Base-by-base conservation (phyloP, 305 asterid genomes). In the Fraxinus sp. region DNA sequence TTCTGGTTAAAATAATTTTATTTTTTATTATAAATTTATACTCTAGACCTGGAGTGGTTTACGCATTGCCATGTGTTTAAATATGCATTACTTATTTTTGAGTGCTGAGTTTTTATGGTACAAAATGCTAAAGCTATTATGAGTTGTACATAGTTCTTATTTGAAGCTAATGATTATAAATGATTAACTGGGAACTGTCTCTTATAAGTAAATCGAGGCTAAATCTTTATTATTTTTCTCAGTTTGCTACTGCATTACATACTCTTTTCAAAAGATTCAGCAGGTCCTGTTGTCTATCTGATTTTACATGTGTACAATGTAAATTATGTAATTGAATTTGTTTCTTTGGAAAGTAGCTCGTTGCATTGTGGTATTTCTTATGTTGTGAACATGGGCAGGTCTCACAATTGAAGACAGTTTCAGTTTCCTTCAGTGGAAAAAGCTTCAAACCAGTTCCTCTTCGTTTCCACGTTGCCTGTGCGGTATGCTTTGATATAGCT, bases 391-490 rank as follows among this genome's bases (percentile, higher is more conserved):
- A 79, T 82, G 77, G 35, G 81, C 92, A 94, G 98, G 87, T 86
- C 59, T 87, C 95, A 5, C 84, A 73, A 68, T 81, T 89, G 90
- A 90, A 85, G 87, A 84, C 78, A 46, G 88, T 90, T 82, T 89
- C 97, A 5, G 82, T 96, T 68, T 87, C 98, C 41, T 82, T 91
- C 84, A 84, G 76, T 68, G 96, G 95, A 77, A 92, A 84, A 80
- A 85, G 85, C 79, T 87, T 89, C 87, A 85, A 80, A 87, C 91
- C 91, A 70, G 83, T 87, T 41, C 80, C 85, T 41, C 91, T 85
- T 71, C 95, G 97, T 55, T 89, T 94, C 90, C 89, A 87, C 35
- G 85, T 94, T 84, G 82, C 94, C 66, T 93, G 98, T 82, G 91
- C 90, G 16, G 99, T 94, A 89, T 57, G 97, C 84, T 79, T 76